phyloP scores from a whole-genome alignment of 2,329 filamentous ascomycete species.

The Cladosporium sp. region DNA sequence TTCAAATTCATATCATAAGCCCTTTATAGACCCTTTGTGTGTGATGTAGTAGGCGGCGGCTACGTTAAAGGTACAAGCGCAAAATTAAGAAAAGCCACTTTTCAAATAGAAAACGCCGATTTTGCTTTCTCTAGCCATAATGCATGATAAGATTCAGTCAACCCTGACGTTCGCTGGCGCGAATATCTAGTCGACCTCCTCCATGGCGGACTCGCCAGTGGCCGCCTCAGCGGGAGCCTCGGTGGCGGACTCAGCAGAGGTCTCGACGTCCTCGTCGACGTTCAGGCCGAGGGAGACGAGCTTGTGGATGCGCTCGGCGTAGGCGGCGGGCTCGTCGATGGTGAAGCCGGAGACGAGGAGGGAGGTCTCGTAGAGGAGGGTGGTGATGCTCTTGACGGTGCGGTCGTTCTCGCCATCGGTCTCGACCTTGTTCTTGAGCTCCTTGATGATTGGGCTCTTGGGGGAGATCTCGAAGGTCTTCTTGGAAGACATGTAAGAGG shows the following conservation, averaged over 20 bases:
- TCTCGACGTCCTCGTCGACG: conserved; percentile 89
- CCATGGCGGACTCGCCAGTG: conserved; percentile 90
- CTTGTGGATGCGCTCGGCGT: conserved; percentile 99
- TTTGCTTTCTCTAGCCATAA: conserved; percentile 10
- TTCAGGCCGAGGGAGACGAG: conserved; percentile 96
- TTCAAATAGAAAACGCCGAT: conserved; percentile 7
- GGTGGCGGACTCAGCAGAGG: conserved; percentile 50
- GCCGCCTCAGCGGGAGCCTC: conserved; percentile 60
- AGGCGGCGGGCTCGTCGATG: conserved; percentile 96
- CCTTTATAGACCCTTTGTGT: neutral
- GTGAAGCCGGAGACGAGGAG: conserved; percentile 97
- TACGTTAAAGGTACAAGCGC: conserved; percentile 9
- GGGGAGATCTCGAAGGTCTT: conserved; percentile 99
- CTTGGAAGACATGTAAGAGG: conserved; percentile 99
- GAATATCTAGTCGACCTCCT: conserved; percentile 88
- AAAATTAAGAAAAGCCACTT: conserved; percentile 6
- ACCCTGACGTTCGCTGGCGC: neutral
- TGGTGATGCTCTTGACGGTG: conserved; percentile 98
- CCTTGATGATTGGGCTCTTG: conserved; percentile 94
- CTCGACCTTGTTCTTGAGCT: conserved; percentile 99
- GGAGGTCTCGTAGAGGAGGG: conserved; percentile 97
- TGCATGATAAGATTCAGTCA: conserved; percentile 4
- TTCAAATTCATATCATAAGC: conserved; percentile 9
- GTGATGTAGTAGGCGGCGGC: neutral
- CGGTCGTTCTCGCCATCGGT: conserved; percentile 95